These are phyloP conservation scores for Podospora appendiculata DNA, from an alignment of 495 filamentous ascomycete species.

Conservation along the genomic window DNA sequence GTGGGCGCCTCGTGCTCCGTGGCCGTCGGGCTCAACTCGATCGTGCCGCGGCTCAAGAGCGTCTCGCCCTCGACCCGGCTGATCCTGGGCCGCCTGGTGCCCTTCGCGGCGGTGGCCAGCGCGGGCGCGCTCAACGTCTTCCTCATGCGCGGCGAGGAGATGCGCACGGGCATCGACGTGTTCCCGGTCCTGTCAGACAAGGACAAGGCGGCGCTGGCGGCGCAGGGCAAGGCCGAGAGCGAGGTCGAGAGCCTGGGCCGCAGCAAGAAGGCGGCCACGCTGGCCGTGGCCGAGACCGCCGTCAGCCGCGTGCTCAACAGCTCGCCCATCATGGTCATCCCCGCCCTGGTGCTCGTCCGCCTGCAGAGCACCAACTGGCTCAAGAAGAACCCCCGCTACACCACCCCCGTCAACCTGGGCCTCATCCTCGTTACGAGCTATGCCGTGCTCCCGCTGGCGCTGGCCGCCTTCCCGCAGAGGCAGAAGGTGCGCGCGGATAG, in stretches of 20 bases:
- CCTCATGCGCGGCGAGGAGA: constrained; percentile 95
- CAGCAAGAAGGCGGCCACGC: constrained; percentile 73
- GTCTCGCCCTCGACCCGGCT: constrained; percentile 64
- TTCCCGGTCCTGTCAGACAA: constrained; percentile 62
- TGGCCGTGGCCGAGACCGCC: constrained; percentile 90
- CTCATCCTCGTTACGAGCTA: constrained; percentile 75
- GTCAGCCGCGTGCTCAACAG: constrained; percentile 83
- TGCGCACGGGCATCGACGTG: constrained; percentile 88
- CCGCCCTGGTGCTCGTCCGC: constrained; percentile 73
- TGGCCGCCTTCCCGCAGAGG: constrained; percentile 87
- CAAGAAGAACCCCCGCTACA: constrained; percentile 54
- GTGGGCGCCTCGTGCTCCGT: constrained; percentile 90
- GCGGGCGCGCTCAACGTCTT: constrained; percentile 92
- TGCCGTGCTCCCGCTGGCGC: constrained; percentile 75
- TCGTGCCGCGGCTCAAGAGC: constrained; percentile 77
- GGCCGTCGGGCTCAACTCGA: constrained; percentile 80
- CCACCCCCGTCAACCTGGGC: constrained; percentile 73
- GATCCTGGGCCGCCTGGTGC: constrained; percentile 75
- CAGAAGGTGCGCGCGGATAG: constrained; percentile 65
- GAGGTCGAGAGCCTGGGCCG: constrained; percentile 68
- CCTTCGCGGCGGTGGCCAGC: constrained; percentile 88
- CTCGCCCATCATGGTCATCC: constrained; percentile 94
- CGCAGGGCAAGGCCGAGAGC: constrained; percentile 44
- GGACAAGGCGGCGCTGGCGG: constrained; percentile 43
- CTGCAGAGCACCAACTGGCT: constrained; percentile 74